Conservation (phyloP, 306 rosid species). For the Hippophae rhamnoides region DNA sequence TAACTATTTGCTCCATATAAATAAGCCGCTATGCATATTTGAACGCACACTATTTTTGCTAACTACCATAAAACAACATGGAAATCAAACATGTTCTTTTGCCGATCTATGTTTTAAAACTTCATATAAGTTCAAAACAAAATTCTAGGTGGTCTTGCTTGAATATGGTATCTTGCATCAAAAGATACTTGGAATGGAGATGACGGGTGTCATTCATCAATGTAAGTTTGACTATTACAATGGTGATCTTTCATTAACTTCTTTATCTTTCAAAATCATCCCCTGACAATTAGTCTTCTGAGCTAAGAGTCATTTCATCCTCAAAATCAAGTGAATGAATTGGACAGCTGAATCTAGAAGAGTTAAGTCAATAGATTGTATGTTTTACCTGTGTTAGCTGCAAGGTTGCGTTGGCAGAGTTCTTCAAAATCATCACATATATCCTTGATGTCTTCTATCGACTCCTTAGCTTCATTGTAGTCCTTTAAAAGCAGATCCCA, state of each 20-base stretch:
- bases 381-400: slow-evolving; percentile 62
- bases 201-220: background rate
- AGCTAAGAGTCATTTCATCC: background rate
- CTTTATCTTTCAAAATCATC: background rate
- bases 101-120: background rate
- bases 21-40: too few relatives aligned
- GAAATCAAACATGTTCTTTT: too few relatives aligned
- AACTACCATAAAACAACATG: too few relatives aligned
- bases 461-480: slow-evolving; percentile 81
- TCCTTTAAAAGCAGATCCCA: slow-evolving; percentile 76
- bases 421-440: slow-evolving; percentile 82
- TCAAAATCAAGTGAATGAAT: background rate
- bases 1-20: too few relatives aligned
- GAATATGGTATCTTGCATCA: background rate
- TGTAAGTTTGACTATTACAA: background rate
- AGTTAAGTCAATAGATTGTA: background rate
- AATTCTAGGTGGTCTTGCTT: background rate
- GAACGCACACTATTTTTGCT: too few relatives aligned
- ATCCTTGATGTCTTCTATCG: slow-evolving; percentile 89
- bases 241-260: background rate
- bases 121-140: background rate
- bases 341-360: background rate
- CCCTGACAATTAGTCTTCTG: background rate
- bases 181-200: background rate
- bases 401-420: slow-evolving; percentile 95